Base-by-base conservation (phyloP, 129 eudicot genomes). In the Flaveria robusta region DNA sequence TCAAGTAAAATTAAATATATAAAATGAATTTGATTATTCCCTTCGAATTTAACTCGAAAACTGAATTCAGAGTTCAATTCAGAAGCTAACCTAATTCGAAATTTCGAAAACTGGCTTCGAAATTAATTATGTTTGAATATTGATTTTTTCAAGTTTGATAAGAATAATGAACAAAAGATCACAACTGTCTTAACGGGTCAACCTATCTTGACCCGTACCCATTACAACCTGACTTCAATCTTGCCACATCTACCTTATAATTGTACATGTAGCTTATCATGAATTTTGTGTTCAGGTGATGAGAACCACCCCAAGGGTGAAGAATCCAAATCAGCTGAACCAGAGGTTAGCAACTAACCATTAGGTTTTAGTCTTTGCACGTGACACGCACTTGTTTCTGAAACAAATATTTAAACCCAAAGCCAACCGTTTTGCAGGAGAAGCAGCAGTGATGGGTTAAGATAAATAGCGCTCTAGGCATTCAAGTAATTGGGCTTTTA, bases 261-360 rank as follows among this genome's bases (percentile, higher is more conserved):
- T n/a, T n/a, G n/a, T n/a, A 49, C 63, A 20, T 20, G 27, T 56
- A 58, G 34, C 65, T 58, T 56, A 1, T 55, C 77, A 71, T 26
- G 37, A 19, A 58, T 18, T 54, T 31, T 66, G 52, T 68, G 20
- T 80, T 45, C 69, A 73, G 83, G 83, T 66, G 83, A 80, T 20
- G 79, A 80, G 52, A 72, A 42, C 78, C 83, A 72, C 15, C 74
- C 78, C 3, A 79, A 80, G 66, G 83, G 70, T 11, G 83, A 80
- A 73, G 79, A 80, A 66, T 80, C 83, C 50, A 80, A 80, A 80
- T 68, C 83, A 73, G 83, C 74, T 7, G 83, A 80, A 80, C 52
- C 83, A 42, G 79, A 73, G 83, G 83, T 73, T 23, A 29, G 82
- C 20, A 60, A 69, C 4, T 69, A 59, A 73, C 72, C 51, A 45